Evolutionary conservation across 2,329 filamentous ascomycete species (phyloP).

Genomic region (Trichoderma afroharzianum): DNA sequence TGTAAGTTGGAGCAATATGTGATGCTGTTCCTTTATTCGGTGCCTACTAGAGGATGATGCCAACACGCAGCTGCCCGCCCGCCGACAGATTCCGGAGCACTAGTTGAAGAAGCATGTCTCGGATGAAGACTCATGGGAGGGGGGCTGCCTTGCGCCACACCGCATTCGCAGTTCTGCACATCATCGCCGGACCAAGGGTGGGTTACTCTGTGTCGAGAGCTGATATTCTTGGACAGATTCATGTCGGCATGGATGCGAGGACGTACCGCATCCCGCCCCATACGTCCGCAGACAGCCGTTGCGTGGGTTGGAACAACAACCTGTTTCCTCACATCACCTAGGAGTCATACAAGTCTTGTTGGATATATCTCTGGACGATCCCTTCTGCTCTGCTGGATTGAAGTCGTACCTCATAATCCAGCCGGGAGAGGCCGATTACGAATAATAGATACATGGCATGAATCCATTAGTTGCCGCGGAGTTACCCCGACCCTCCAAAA

Average conservation of each 20-base stretch:
- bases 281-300: background rate
- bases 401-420: background rate
- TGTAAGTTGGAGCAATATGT: background rate
- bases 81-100: background rate
- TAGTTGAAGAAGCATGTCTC: slow-evolving; percentile 17
- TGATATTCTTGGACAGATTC: slow-evolving; percentile 10
- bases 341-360: background rate
- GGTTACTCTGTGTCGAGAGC: background rate
- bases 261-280: background rate
- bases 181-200: slow-evolving; percentile 25
- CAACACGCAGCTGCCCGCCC: background rate
- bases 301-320: background rate
- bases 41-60: background rate
- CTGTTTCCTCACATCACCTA: background rate
- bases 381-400: background rate
- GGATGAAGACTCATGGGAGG: slow-evolving; percentile 16
- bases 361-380: background rate
- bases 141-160: slow-evolving; percentile 23
- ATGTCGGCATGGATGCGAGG: background rate
- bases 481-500: background rate
- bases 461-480: background rate
- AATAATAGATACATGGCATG: background rate
- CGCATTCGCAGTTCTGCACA: slow-evolving; percentile 28
- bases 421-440: background rate
- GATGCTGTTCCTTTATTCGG: background rate